Evolutionary conservation across 1,139 yeast genomes (phyloP).

Genomic region (Saccharomycopsis hybrid): DNA sequence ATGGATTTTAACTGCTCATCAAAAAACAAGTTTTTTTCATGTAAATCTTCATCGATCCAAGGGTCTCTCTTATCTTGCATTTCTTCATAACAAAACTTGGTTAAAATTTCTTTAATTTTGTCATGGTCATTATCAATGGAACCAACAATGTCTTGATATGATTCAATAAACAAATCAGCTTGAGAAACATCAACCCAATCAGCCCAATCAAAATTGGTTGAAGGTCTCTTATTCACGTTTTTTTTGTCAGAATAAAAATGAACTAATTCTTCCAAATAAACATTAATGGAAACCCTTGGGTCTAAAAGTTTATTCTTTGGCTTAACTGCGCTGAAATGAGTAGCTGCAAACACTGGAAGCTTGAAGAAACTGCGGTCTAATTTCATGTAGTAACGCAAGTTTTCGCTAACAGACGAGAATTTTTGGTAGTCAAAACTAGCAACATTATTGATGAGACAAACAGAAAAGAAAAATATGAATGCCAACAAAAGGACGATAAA

Average conservation of each 20-base stretch:
- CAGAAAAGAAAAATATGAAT: neutral
- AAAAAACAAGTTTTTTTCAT: constrained; percentile 20
- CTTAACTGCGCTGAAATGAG: constrained; percentile 2
- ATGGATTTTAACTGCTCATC: constrained; percentile 26
- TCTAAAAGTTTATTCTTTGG: constrained; percentile 12
- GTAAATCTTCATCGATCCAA: constrained; percentile 25
- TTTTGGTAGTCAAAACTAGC: constrained; percentile 11
- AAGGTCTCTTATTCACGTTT: constrained; percentile 16
- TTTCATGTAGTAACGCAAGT: constrained; percentile 14
- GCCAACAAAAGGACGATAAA: neutral
- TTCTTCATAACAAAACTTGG: constrained; percentile 24
- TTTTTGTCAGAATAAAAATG: constrained; percentile 2
- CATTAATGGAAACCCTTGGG: constrained; percentile 18
- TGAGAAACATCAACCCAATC: constrained; percentile 28
- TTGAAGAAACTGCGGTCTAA: constrained; percentile 17
- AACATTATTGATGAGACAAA: constrained; percentile 3
- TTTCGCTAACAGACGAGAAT: constrained; percentile 11
- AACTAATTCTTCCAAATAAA: constrained; percentile 6
- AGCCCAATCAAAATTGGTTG: constrained; percentile 27
- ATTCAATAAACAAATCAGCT: constrained; percentile 25
- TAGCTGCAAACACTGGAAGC: constrained; percentile 17
- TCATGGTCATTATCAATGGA: constrained; percentile 21
- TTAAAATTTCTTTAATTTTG: constrained; percentile 19
- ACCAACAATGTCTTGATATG: constrained; percentile 22
- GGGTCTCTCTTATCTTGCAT: constrained; percentile 24